Conservation (phyloP, 164 flowering plant genomes). For the Vitis rupestris region DNA sequence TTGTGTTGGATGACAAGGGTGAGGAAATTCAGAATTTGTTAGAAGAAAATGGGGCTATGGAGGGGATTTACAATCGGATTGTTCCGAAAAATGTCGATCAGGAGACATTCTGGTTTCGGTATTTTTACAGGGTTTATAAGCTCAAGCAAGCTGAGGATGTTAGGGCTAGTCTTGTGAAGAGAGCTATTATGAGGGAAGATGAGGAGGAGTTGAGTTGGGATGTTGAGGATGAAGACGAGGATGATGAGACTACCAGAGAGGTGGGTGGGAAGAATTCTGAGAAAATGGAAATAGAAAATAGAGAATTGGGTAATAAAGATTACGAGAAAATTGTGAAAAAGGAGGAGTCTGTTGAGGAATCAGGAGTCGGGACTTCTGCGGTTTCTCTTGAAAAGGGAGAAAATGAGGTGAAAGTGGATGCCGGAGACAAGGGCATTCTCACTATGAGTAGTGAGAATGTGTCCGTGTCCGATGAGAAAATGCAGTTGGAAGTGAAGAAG, state of each 20-base stretch:
- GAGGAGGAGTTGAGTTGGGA: slow-evolving; percentile 91
- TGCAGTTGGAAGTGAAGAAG: slow-evolving; percentile 6
- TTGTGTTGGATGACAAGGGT: slow-evolving; percentile 50
- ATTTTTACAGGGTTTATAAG: slow-evolving; percentile 61
- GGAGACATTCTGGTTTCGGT: slow-evolving; percentile 73
- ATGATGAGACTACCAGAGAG: background rate
- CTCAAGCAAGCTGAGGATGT: slow-evolving; percentile 71
- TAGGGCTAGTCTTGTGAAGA: slow-evolving; percentile 65
- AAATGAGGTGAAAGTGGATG: background rate
- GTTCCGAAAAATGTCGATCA: slow-evolving; percentile 60
- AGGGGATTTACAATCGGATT: slow-evolving; percentile 46
- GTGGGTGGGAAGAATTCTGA: background rate
- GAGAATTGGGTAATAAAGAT: slow-evolving; percentile 5
- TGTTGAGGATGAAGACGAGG: slow-evolving; percentile 64
- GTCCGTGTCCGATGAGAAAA: slow-evolving; percentile 23
- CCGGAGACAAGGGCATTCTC: background rate
- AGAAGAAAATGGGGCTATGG: slow-evolving; percentile 49
- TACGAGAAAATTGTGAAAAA: slow-evolving; percentile 8
- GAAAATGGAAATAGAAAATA: slow-evolving; percentile 1
- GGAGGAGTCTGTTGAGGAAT: slow-evolving; percentile 9
- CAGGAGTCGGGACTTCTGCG: slow-evolving; percentile 1
- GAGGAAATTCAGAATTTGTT: slow-evolving; percentile 60
- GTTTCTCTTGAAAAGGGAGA: slow-evolving; percentile 3
- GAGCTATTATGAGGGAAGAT: slow-evolving; percentile 61
- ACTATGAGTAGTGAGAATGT: slow-evolving; percentile 9